phyloP scores from a whole-genome alignment of 1,284 basidiomycete genomes.

The Blastosporella zonata region DNA sequence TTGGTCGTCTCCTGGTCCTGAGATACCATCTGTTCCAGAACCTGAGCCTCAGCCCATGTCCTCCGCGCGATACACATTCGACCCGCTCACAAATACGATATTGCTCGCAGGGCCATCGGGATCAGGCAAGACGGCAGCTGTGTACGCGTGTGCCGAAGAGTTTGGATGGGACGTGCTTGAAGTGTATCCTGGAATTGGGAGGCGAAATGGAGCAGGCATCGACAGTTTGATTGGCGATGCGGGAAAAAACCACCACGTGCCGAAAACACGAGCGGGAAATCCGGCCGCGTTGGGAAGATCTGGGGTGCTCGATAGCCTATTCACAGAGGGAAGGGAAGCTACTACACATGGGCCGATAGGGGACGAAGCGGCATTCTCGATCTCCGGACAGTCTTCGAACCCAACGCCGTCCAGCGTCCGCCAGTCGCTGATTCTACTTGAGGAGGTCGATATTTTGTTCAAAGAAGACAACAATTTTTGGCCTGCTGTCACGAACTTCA shows the following conservation, averaged over 20 bases:
- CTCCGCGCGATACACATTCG: conserved; percentile 22
- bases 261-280: conserved; percentile 28
- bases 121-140: conserved; percentile 88
- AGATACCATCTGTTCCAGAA: neutral
- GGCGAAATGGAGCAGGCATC: conserved; percentile 77
- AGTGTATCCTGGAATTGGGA: conserved; percentile 93
- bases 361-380: conserved; percentile 2
- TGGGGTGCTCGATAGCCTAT: conserved; percentile 4
- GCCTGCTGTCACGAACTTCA: conserved; percentile 78
- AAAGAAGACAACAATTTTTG: conserved; percentile 92
- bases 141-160: conserved; percentile 91
- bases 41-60: conserved; percentile 22
- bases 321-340: conserved; percentile 10
- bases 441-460: conserved; percentile 95
- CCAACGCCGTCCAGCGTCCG: conserved; percentile 33
- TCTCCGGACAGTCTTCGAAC: conserved; percentile 24
- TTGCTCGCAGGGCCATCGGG: conserved; percentile 83
- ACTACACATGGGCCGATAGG: neutral
- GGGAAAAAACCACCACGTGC: conserved; percentile 86
- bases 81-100: conserved; percentile 77
- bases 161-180: conserved; percentile 97
- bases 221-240: conserved; percentile 88
- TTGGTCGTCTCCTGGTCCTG: conserved; percentile 2
- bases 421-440: conserved; percentile 92
- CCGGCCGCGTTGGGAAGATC: conserved; percentile 10